A percentile compares a stretch with the other conserved stretches of the same genome.
Evolutionary conservation across 2,329 filamentous ascomycete genomes (phyloP).

Genomic region (Apiospora aurea): DNA sequence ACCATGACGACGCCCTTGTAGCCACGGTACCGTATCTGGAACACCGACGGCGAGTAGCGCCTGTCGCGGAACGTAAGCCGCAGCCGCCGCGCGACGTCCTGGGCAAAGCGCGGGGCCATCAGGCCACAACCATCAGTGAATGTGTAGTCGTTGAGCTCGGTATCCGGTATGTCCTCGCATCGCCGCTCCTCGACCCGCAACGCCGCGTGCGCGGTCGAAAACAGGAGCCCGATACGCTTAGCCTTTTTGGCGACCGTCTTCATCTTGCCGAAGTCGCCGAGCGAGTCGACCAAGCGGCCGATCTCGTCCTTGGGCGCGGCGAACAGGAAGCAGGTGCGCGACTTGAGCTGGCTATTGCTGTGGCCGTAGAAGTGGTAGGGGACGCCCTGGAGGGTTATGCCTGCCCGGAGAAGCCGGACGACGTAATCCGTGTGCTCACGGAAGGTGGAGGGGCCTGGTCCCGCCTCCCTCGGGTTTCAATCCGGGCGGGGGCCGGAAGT

Average conservation of each 20-base stretch:
- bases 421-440: constrained; percentile 47
- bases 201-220: constrained; percentile 45
- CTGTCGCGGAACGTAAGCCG: constrained; percentile 45
- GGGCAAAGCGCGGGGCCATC: constrained; percentile 43
- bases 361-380: constrained; percentile 52
- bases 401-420: constrained; percentile 42
- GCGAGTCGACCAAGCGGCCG: constrained; percentile 41
- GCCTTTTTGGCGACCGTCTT: constrained; percentile 52
- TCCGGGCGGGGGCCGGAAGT: constrained; percentile 40
- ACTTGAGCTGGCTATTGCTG: constrained; percentile 52
- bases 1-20: constrained; percentile 52
- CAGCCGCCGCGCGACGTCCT: constrained; percentile 41
- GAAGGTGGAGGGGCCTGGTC: constrained; percentile 36
- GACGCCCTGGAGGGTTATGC: constrained; percentile 44
- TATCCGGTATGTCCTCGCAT: constrained; percentile 47
- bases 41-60: constrained; percentile 48
- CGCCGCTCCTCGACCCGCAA: constrained; percentile 42
- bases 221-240: constrained; percentile 51
- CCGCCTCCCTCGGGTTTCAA: constrained; percentile 26
- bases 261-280: constrained; percentile 50
- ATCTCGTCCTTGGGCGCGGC: constrained; percentile 45
- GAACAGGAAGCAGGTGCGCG: constrained; percentile 47
- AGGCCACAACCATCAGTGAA: constrained; percentile 52
- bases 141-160: constrained; percentile 42
- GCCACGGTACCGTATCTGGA: constrained; percentile 50